These are phyloP conservation scores for Boletus rubropictus DNA, from an alignment of 768 basidiomycete species.

Conservation along the genomic window DNA sequence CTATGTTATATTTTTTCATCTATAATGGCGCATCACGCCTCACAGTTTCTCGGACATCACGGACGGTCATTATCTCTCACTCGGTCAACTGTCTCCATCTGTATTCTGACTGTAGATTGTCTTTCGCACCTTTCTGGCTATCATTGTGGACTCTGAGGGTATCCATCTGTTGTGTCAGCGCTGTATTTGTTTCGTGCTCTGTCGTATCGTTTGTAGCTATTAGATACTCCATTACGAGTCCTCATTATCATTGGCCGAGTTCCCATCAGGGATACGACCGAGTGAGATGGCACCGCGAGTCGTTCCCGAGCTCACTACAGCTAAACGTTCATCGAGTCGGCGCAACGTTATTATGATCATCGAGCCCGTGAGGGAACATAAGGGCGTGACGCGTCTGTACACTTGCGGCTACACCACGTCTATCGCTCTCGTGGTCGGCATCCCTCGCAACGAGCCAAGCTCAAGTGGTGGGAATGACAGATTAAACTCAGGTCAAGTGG, in stretches of 20 bases:
- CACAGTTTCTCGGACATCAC: conserved; percentile 8
- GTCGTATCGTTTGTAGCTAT: conserved; percentile 4
- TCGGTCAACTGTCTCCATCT: conserved; percentile 4
- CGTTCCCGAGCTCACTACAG: neutral
- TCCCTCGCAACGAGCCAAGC: neutral
- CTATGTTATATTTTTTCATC: conserved; percentile 15
- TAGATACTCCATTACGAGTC: neutral
- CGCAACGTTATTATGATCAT: neutral
- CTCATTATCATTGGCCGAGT: too few relatives aligned
- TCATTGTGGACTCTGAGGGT: conserved; percentile 7
- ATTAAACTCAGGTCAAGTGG: conserved; percentile 1
- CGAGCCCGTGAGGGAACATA: neutral
- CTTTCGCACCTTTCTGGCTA: conserved; percentile 2
- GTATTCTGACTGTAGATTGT: conserved; percentile 10
- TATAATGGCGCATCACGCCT: conserved; percentile 2
- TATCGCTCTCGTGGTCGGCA: neutral
- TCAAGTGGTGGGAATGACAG: conserved; percentile 8
- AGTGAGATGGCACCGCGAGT: neutral
- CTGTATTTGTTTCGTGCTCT: neutral
- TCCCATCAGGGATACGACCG: too few relatives aligned
- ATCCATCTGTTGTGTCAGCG: conserved; percentile 13
- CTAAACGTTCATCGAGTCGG: neutral
- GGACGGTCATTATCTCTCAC: conserved; percentile 11
- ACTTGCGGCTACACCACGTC: conserved; percentile 3
- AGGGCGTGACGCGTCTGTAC: too few relatives aligned